phyloP scores from a whole-genome alignment of 140 eudicot species.

The Bidens hawaiensis region DNA sequence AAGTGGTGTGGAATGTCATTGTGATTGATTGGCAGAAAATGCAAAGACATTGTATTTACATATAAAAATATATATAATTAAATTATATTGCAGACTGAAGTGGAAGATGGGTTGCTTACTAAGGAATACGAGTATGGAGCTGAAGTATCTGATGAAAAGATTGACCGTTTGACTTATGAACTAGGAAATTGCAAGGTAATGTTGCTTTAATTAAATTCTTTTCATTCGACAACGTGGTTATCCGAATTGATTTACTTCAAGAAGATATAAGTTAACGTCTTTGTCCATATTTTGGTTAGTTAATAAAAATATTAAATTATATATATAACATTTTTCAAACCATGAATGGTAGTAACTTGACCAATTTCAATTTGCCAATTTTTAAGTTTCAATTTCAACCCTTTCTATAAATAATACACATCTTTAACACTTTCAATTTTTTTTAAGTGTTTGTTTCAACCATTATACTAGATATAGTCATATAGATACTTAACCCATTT shows the following conservation, averaged over 20 bases:
- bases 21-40: constrained; percentile 17
- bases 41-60: constrained; percentile 6
- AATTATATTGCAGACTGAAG: constrained; percentile 45
- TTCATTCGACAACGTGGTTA: not conserved
- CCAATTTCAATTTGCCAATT: too few species aligned
- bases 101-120: constrained; percentile 54
- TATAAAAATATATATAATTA: constrained; percentile 11
- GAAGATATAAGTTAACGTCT: not conserved
- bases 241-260: not conserved
- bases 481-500: too few species aligned
- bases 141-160: constrained; percentile 67
- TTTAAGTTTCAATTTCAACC: too few species aligned
- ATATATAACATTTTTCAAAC: too few species aligned
- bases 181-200: constrained; percentile 34
- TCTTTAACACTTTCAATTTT: too few species aligned
- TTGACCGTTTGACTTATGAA: constrained; percentile 62
- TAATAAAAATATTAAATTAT: too few species aligned
- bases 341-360: too few species aligned
- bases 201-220: not conserved
- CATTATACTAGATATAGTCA: too few species aligned
- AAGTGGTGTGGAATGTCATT: constrained; percentile 24
- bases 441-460: too few species aligned
- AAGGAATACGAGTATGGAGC: constrained; percentile 60
- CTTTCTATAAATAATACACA: too few species aligned
- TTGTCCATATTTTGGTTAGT: not conserved